A percentile compares a stretch with the other conserved stretches of the same genome.
phyloP scores from a whole-genome alignment of 225 moss, liverwort and hornwort genomes.

The Marchantia polymorpha region DNA sequence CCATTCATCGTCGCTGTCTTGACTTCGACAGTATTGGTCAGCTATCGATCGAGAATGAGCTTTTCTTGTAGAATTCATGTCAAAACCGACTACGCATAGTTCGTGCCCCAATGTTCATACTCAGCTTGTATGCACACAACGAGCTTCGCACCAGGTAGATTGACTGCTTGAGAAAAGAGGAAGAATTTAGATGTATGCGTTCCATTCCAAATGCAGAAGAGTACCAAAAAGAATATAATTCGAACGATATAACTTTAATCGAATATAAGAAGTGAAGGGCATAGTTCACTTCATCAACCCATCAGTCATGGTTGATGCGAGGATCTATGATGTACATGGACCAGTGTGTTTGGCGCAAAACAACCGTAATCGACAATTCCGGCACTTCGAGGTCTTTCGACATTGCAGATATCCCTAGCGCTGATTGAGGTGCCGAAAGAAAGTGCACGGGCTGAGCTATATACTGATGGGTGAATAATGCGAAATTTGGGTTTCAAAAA shows the following conservation, averaged over 20 bases:
- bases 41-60: too few species aligned
- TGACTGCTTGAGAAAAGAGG: too few species aligned
- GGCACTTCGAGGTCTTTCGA: not conserved
- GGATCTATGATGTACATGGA: not conserved
- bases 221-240: too few species aligned
- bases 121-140: too few species aligned
- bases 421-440: not conserved
- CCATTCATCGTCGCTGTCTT: too few species aligned
- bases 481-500: conserved; percentile 3
- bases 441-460: not conserved
- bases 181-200: too few species aligned
- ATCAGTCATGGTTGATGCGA: not conserved
- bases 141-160: too few species aligned
- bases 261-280: not conserved
- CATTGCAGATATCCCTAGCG: not conserved
- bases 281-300: conserved; percentile 14
- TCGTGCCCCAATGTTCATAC: too few species aligned
- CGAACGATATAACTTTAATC: not conserved
- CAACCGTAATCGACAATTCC: not conserved
- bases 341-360: not conserved
- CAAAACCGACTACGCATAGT: too few species aligned
- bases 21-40: too few species aligned
- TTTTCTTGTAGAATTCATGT: too few species aligned
- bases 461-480: not conserved
- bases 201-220: too few species aligned